Conservation (phyloP, 139 green algal species). For the Astrephomene gubernaculifera region DNA sequence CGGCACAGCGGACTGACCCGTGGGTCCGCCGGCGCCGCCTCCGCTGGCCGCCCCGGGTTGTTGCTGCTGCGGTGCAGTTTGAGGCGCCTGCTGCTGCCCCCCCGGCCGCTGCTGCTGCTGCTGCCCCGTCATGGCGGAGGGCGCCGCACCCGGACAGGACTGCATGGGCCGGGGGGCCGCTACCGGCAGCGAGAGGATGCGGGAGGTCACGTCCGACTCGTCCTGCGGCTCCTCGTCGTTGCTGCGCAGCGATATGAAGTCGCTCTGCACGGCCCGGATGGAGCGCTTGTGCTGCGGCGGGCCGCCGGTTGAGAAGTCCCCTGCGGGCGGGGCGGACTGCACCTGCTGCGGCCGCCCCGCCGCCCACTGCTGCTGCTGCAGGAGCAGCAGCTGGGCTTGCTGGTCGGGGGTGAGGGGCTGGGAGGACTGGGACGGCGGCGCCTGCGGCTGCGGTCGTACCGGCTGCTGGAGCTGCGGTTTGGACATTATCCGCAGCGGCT, state of each 20-base stretch:
- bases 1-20: neutral
- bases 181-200: slow-evolving; percentile 29
- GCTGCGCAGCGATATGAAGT: slow-evolving; percentile 19
- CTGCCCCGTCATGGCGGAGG: neutral
- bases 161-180: neutral
- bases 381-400: too few relatives aligned
- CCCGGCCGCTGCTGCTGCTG: neutral
- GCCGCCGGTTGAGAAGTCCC: neutral
- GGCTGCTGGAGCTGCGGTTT: too few relatives aligned
- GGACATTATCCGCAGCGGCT: too few relatives aligned
- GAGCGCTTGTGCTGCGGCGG: slow-evolving; percentile 1
- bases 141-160: neutral
- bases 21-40: neutral
- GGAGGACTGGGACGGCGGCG: too few relatives aligned
- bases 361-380: slow-evolving; percentile 3
- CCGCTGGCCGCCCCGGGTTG: neutral
- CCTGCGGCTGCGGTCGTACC: too few relatives aligned
- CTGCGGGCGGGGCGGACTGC: neutral
- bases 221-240: neutral
- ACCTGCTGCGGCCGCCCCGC: slow-evolving; percentile 3
- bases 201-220: neutral
- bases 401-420: too few relatives aligned
- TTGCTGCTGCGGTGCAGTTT: neutral
- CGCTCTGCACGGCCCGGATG: slow-evolving; percentile 12
- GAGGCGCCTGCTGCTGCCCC: neutral